A percentile compares a stretch with the other conserved stretches of the same genome.
Evolutionary conservation across 495 filamentous ascomycete genomes (phyloP).

Genomic region (Penicillium egyptiacum): DNA sequence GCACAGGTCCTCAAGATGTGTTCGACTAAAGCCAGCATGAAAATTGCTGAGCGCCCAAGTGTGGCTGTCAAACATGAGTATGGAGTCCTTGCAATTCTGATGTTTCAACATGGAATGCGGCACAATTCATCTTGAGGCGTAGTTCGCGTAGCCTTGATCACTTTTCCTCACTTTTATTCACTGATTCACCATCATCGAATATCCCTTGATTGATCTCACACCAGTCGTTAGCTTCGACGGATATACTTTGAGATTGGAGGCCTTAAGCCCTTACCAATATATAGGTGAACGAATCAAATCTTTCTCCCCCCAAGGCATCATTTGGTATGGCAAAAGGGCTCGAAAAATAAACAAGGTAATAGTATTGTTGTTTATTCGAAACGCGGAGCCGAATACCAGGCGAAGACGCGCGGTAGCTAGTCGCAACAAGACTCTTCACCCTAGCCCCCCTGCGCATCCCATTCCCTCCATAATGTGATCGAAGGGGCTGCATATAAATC

Average conservation of each 20-base stretch:
- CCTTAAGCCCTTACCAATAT: neutral
- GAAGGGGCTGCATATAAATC: constrained; percentile 24
- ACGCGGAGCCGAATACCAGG: constrained; percentile 2
- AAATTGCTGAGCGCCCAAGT: neutral
- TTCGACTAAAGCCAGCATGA: neutral
- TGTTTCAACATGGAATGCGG: constrained; percentile 8
- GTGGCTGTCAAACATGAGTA: neutral
- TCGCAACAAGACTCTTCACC: constrained; percentile 2
- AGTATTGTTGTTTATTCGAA: neutral
- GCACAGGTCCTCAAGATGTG: neutral
- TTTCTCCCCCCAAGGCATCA: neutral
- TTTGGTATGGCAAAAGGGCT: neutral
- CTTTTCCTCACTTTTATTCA: neutral
- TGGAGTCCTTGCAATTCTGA: neutral
- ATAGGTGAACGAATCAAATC: neutral
- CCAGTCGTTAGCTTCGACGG: neutral
- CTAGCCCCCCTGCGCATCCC: constrained; percentile 11
- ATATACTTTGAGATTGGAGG: neutral
- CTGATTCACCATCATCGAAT: neutral
- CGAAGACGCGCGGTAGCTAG: neutral
- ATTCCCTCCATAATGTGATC: neutral
- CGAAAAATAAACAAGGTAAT: neutral
- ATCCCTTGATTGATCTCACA: constrained; percentile 14
- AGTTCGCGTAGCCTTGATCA: neutral
- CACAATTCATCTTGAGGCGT: neutral